These are phyloP conservation scores for Asterochloris erici DNA, from an alignment of 139 green algal genomes.

Conservation along the genomic window DNA sequence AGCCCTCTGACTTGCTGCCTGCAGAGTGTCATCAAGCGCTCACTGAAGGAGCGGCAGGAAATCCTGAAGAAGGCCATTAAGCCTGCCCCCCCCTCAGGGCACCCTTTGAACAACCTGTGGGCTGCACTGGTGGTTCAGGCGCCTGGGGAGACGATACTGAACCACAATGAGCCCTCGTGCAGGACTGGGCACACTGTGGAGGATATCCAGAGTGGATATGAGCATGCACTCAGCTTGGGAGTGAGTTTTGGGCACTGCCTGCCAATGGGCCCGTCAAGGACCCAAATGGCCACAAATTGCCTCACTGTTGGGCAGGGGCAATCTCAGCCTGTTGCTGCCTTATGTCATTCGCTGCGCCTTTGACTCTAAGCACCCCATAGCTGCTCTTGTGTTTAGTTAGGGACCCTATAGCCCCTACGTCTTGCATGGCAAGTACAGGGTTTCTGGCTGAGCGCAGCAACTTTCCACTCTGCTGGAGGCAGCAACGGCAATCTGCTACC, in stretches of 20 bases:
- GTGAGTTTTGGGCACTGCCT: constrained; percentile 10
- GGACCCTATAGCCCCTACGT: too few species aligned
- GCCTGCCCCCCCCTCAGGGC: constrained; percentile 18
- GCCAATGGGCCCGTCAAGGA: too few species aligned
- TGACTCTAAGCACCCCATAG: too few species aligned
- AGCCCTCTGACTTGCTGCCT: neutral
- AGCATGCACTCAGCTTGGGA: constrained; percentile 29
- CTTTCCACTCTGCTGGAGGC: too few species aligned
- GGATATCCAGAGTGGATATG: constrained; percentile 49
- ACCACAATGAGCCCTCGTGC: constrained; percentile 8
- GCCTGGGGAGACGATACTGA: constrained; percentile 27
- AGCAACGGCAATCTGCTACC: too few species aligned
- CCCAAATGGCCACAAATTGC: too few species aligned
- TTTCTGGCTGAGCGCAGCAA: too few species aligned
- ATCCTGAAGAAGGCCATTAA: constrained; percentile 41
- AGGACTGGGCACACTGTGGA: constrained; percentile 11
- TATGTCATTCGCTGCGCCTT: too few species aligned
- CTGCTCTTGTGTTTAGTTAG: too few species aligned
- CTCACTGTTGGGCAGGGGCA: too few species aligned
- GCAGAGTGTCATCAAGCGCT: constrained; percentile 32
- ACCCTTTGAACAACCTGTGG: constrained; percentile 26
- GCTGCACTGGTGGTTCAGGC: constrained; percentile 44
- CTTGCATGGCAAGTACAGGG: too few species aligned
- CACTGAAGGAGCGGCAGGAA: constrained; percentile 51
- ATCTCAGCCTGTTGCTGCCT: too few species aligned